Evolutionary conservation across 2,329 filamentous ascomycete species (phyloP).

Genomic region (Epichloe bromicola): DNA sequence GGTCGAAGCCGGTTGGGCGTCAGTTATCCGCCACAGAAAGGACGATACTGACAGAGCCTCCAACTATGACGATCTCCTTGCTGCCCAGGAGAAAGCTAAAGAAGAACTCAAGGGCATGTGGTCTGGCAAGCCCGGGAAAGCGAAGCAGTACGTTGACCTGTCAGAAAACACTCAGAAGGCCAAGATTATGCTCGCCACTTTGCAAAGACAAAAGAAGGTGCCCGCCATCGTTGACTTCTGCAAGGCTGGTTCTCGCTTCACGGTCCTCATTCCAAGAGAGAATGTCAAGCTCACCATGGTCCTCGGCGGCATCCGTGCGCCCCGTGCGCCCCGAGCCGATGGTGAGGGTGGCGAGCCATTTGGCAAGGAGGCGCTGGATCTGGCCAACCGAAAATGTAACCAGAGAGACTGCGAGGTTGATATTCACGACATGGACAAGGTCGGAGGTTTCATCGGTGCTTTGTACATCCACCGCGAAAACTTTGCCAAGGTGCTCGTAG

Average conservation of each 20-base stretch:
- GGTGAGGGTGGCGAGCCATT: constrained; percentile 80
- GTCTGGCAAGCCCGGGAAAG: constrained; percentile 76
- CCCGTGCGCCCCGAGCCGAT: constrained; percentile 65
- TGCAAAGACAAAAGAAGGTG: constrained; percentile 84
- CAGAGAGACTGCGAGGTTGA: constrained; percentile 96
- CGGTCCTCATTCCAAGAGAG: constrained; percentile 79
- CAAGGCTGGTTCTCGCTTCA: constrained; percentile 93
- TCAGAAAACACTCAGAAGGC: constrained; percentile 90
- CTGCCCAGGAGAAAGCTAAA: constrained; percentile 71
- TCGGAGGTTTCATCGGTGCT: constrained; percentile 92
- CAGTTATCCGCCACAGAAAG: constrained; percentile 87
- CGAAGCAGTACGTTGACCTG: constrained; percentile 74
- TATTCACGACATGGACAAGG: constrained; percentile 88
- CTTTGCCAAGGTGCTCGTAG: constrained; percentile 84
- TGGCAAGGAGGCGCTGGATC: constrained; percentile 85
- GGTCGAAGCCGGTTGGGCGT: constrained; percentile 87
- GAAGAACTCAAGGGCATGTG: constrained; percentile 88
- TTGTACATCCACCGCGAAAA: constrained; percentile 90
- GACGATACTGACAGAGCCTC: constrained; percentile 89
- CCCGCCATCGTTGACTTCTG: constrained; percentile 93
- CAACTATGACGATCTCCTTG: constrained; percentile 81
- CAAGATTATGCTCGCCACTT: constrained; percentile 77
- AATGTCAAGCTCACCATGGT: constrained; percentile 92
- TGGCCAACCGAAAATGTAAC: constrained; percentile 76
- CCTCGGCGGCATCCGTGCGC: constrained; percentile 81